These are phyloP conservation scores for Prunus dulcis DNA, from an alignment of 306 rosid genomes.

Conservation along the genomic window DNA sequence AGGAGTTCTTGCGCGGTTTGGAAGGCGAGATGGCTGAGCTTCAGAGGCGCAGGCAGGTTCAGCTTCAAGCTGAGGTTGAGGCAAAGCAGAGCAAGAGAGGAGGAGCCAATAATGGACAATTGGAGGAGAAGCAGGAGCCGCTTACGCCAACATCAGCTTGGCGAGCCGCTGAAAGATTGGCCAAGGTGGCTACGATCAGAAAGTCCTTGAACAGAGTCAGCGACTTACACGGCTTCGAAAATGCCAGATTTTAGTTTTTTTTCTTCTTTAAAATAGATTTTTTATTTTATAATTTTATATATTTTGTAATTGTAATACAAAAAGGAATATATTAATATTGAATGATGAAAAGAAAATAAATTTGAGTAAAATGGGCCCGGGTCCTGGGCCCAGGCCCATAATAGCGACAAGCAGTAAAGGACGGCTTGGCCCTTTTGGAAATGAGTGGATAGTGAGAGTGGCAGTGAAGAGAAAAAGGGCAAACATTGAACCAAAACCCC, in stretches of 20 bases:
- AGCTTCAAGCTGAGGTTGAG: slow-evolving; percentile 10
- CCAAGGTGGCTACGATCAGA: slow-evolving; percentile 92
- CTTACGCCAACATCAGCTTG: slow-evolving; percentile 96
- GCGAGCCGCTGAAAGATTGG: slow-evolving; percentile 92
- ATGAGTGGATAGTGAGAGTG: slow-evolving; percentile 31
- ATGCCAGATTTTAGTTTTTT: slow-evolving; percentile 82
- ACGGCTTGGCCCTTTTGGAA: slow-evolving; percentile 64
- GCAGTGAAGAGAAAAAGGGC: background rate
- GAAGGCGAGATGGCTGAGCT: slow-evolving; percentile 68
- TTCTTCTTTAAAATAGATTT: background rate
- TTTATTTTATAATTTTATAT: background rate
- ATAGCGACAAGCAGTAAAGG: slow-evolving; percentile 49
- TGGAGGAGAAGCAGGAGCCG: slow-evolving; percentile 67
- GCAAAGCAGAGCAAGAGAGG: slow-evolving; percentile 26
- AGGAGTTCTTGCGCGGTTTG: slow-evolving; percentile 54
- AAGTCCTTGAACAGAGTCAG: slow-evolving; percentile 98
- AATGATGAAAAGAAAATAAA: background rate
- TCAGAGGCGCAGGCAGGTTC: slow-evolving; percentile 47
- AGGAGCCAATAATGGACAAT: background rate
- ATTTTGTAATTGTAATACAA: slow-evolving; percentile 47
- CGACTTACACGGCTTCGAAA: slow-evolving; percentile 95
- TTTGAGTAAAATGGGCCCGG: background rate
- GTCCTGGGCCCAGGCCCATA: slow-evolving; percentile 45
- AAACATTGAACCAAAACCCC: slow-evolving; percentile 11
- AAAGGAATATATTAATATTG: slow-evolving; percentile 11